phyloP scores from a whole-genome alignment of 805 yeast genomes.

The Grigorovia humatica region DNA sequence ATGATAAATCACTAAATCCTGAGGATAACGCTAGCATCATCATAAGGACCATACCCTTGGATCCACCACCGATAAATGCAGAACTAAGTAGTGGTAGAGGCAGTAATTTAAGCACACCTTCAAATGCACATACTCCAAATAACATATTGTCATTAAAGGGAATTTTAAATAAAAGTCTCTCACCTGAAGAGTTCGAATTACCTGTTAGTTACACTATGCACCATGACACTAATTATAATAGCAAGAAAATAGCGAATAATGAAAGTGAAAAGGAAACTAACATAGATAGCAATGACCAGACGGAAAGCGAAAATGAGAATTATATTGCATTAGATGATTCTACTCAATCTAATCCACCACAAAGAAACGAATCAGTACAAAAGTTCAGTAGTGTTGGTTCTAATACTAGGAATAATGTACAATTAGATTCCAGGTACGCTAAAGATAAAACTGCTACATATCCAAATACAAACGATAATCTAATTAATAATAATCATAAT shows the following conservation, averaged over 20 bases:
- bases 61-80: slow-evolving; percentile 62
- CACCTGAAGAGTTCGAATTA: not conserved
- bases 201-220: not conserved
- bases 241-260: not conserved
- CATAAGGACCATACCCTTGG: slow-evolving; percentile 70
- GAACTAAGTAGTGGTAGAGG: slow-evolving; percentile 12
- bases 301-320: not conserved
- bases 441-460: not conserved
- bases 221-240: not conserved
- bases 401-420: not conserved
- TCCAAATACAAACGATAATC: too few species aligned
- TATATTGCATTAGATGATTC: not conserved
- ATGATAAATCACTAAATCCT: not conserved
- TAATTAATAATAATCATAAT: too few species aligned
- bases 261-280: not conserved
- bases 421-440: not conserved
- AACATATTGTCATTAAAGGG: slow-evolving; percentile 2
- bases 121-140: not conserved
- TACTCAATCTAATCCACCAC: not conserved
- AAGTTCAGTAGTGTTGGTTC: not conserved
- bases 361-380: not conserved
- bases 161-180: not conserved
- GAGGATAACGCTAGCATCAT: slow-evolving; percentile 48
- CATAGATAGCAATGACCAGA: not conserved
- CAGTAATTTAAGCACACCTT: slow-evolving; percentile 7